A percentile compares a stretch with the other conserved stretches of the same genome.
Conservation (phyloP, 2,329 filamentous ascomycete species). For the Xylariaceae sp. region DNA sequence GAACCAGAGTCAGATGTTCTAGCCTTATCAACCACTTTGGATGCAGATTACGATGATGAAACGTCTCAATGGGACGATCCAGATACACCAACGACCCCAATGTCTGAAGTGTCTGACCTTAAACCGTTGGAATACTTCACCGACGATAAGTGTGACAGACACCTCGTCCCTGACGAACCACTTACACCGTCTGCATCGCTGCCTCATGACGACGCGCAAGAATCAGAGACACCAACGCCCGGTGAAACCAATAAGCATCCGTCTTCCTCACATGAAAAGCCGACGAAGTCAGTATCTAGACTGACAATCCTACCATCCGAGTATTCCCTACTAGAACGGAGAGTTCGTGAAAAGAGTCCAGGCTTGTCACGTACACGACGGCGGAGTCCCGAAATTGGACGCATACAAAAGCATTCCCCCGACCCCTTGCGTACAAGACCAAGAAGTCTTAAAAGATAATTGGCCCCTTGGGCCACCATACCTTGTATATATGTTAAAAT, state of each 20-base stretch:
- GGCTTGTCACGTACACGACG: constrained; percentile 36
- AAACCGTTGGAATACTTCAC: constrained; percentile 34
- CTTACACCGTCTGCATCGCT: constrained; percentile 17
- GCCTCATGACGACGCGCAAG: constrained; percentile 28
- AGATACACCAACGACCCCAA: constrained; percentile 42
- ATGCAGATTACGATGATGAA: constrained; percentile 41
- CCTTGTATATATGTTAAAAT: constrained; percentile 35
- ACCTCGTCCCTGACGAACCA: constrained; percentile 2
- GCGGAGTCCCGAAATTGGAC: constrained; percentile 46
- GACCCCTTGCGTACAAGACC: constrained; percentile 41
- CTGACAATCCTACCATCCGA: constrained; percentile 29
- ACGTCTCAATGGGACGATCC: constrained; percentile 44
- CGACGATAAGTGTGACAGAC: constrained; percentile 24
- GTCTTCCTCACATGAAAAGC: constrained; percentile 23
- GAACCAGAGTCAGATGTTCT: constrained; percentile 46
- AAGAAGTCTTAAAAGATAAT: constrained; percentile 38
- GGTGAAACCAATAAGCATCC: constrained; percentile 27
- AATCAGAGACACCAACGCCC: constrained; percentile 41
- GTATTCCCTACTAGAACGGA: constrained; percentile 23
- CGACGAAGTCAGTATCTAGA: constrained; percentile 26
- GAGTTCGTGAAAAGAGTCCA: constrained; percentile 35
- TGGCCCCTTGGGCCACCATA: constrained; percentile 14
- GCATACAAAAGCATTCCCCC: constrained; percentile 45
- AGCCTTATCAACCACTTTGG: constrained; percentile 31
- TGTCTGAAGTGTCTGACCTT: constrained; percentile 44